A percentile compares a stretch with the other conserved stretches of the same genome.
phyloP scores from a whole-genome alignment of 140 eudicot genomes.

The Stevia rebaudiana region DNA sequence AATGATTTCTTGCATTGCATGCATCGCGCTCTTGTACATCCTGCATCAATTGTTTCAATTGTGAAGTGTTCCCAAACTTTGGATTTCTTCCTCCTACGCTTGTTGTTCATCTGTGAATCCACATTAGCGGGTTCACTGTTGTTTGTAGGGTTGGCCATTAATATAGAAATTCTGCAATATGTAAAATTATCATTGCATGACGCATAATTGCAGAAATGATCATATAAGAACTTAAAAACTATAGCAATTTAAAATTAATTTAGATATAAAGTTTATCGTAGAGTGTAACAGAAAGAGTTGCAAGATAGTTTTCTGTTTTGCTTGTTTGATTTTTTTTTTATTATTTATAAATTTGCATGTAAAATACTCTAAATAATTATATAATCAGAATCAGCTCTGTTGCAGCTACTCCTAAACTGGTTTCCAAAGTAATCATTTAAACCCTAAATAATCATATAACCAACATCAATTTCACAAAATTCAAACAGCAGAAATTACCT shows the following conservation, averaged over 20 bases:
- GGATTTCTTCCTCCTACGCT: slow-evolving; percentile 79
- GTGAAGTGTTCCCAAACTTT: slow-evolving; percentile 97
- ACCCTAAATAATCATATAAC: background rate
- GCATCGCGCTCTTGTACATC: slow-evolving; percentile 74
- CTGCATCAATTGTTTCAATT: slow-evolving; percentile 60
- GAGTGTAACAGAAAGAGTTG: background rate
- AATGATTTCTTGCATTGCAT: slow-evolving; percentile 87
- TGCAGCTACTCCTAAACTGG: background rate
- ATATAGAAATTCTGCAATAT: slow-evolving; percentile 27
- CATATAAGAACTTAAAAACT: background rate
- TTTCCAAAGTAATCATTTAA: background rate
- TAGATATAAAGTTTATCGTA: background rate
- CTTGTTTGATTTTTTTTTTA: background rate
- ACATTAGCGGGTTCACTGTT: slow-evolving; percentile 27
- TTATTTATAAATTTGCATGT: background rate
- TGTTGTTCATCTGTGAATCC: slow-evolving; percentile 32
- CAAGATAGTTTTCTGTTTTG: background rate
- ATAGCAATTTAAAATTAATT: background rate
- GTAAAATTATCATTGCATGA: background rate
- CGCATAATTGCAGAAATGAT: background rate
- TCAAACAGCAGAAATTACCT: background rate
- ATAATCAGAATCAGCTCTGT: background rate
- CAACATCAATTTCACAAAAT: background rate
- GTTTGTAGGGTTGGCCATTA: slow-evolving; percentile 46
- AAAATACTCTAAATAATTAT: background rate